A percentile compares a stretch with the other conserved stretches of the same genome.
These are phyloP conservation scores for Yamadazyma epiphylla DNA, from an alignment of 1,139 yeast species.

Conservation along the genomic window DNA sequence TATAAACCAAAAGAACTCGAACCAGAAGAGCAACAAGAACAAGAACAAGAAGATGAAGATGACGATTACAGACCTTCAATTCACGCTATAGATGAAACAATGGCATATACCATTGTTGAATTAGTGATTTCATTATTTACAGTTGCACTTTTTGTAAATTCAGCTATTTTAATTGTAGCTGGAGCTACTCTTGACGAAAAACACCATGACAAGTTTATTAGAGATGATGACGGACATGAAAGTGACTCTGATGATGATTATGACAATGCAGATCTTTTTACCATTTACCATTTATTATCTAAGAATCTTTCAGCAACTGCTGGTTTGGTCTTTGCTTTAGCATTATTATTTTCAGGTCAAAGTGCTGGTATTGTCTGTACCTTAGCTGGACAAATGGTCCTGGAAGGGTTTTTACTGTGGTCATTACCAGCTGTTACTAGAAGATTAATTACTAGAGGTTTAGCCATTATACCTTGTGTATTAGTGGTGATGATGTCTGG, in stretches of 20 bases:
- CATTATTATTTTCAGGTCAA: slow-evolving; percentile 91
- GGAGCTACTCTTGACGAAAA: slow-evolving; percentile 60
- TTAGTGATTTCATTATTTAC: slow-evolving; percentile 64
- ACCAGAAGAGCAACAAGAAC: neutral
- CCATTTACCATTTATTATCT: slow-evolving; percentile 74
- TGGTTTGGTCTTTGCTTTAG: slow-evolving; percentile 87
- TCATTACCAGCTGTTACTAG: slow-evolving; percentile 82
- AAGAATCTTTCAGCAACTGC: slow-evolving; percentile 83
- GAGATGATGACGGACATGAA: slow-evolving; percentile 46
- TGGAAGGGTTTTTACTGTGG: slow-evolving; percentile 91
- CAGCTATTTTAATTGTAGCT: slow-evolving; percentile 73
- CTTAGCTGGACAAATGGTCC: slow-evolving; percentile 93
- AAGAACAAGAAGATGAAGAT: slow-evolving; percentile 1
- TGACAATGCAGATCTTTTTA: slow-evolving; percentile 71
- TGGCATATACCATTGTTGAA: slow-evolving; percentile 66
- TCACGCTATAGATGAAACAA: slow-evolving; percentile 62
- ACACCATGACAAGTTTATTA: slow-evolving; percentile 14
- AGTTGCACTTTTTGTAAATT: slow-evolving; percentile 74
- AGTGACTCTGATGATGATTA: slow-evolving; percentile 46
- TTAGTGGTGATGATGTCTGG: slow-evolving; percentile 76
- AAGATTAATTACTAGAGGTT: slow-evolving; percentile 73
- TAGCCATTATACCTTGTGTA: slow-evolving; percentile 88
- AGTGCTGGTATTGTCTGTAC: slow-evolving; percentile 99
- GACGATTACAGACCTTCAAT: slow-evolving; percentile 58
- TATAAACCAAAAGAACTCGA: slow-evolving; percentile 22